Base-by-base conservation (phyloP, 2,329 filamentous ascomycete genomes). In the Lasiodiplodia sp. region DNA sequence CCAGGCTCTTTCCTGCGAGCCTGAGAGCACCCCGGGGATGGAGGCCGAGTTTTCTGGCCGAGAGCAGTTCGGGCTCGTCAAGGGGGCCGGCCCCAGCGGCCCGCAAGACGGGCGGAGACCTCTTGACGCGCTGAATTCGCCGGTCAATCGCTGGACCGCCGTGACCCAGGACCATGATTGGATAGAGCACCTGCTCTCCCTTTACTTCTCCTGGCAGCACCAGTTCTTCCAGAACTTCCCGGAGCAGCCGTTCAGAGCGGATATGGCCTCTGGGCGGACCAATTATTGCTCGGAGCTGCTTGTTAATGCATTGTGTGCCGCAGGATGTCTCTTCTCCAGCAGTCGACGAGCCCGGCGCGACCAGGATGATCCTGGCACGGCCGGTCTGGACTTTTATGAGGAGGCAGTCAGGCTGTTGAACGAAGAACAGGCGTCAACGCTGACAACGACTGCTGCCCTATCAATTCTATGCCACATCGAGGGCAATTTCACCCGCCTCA, bases 131-230 rank as follows among this genome's bases (percentile, higher is more conserved):
- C 52, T 31, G 16, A 69, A 37, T 21, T 56, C 40, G 12, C 51
- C 44, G n/a, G 58, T 57, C 47, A 56, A 68, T 38, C 58, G 63
- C 12, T 73, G 72, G 72, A 73, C 72, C 5, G 49, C 55, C 28
- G 72, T 72, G n/a, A 67, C 66, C 18, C 47, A 73, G 21, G 68
- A 71, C 21, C n/a, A 51, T 51, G 68, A 70, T 3, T 66, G 68
- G 37, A 68, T 72, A 23, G 58, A 67, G 34, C 71, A 72, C 18
- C 58, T 73, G 16, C 64, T 73, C 11, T 67, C 62, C 18, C 52
- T 70, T 25, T 75, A 72, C 63, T 70, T 73, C 18, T 62, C 71
- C 37, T 73, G 72, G 72, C 69, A 71, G 37, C 72, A 73, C 38
- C 69, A 69, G 12, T 70, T 71, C 38, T 73, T 70, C 37, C 70